phyloP scores from a whole-genome alignment of 1,284 basidiomycete genomes.

The Cryptococcus wingfieldii region DNA sequence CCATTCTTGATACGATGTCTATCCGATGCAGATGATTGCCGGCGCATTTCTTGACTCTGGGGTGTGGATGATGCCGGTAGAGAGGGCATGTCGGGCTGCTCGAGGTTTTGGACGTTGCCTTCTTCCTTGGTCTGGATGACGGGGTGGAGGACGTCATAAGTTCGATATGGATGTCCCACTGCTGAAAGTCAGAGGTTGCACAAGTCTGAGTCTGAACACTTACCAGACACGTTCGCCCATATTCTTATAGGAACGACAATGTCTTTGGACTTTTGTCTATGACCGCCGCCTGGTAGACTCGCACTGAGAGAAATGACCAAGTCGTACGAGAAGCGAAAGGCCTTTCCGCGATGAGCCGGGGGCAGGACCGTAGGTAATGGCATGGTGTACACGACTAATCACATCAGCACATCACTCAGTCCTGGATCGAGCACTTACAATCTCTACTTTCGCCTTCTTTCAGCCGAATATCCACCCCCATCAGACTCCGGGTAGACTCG shows the following conservation, averaged over 20 bases:
- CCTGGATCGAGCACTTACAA: slow-evolving; percentile 33
- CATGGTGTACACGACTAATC: slow-evolving; percentile 69
- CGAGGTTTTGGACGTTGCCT: slow-evolving; percentile 19
- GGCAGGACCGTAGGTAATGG: slow-evolving; percentile 60
- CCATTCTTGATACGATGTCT: slow-evolving; percentile 10
- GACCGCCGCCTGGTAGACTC: slow-evolving; percentile 29
- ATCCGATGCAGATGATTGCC: slow-evolving; percentile 7
- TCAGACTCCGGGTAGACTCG: slow-evolving; percentile 40
- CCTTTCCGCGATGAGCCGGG: slow-evolving; percentile 71
- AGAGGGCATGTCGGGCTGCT: not conserved
- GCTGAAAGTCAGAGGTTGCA: not conserved
- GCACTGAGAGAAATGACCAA: slow-evolving; percentile 65
- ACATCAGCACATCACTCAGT: not conserved
- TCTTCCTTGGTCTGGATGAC: slow-evolving; percentile 48
- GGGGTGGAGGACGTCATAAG: slow-evolving; percentile 45
- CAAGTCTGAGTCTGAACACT: not conserved
- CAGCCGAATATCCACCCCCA: slow-evolving; percentile 45
- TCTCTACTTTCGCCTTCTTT: slow-evolving; percentile 37
- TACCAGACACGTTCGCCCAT: slow-evolving; percentile 42
- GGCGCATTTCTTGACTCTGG: not conserved
- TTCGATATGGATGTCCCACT: slow-evolving; percentile 24
- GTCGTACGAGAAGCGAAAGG: slow-evolving; percentile 81
- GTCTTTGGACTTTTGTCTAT: slow-evolving; percentile 36
- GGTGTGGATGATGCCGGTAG: not conserved
- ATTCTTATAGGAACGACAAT: slow-evolving; percentile 39